phyloP scores from a whole-genome alignment of 371 early-diverging fungal genomes.

The Rhizopus sp. region DNA sequence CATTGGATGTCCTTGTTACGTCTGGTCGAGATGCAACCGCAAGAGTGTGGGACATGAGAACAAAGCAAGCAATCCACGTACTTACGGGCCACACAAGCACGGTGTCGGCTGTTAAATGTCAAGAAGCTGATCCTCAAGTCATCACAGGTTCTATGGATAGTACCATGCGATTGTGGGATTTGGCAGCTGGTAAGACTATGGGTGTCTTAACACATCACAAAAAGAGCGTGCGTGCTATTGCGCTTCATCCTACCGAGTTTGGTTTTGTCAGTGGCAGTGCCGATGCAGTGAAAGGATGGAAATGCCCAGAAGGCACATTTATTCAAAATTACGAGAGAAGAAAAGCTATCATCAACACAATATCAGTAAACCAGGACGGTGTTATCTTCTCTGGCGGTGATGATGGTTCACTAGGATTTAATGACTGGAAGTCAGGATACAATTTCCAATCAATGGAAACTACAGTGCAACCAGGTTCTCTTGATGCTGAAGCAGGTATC shows the following conservation, averaged over 20 bases:
- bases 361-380: slow-evolving; percentile 87
- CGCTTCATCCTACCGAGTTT: slow-evolving; percentile 90
- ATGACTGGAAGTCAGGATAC: slow-evolving; percentile 96
- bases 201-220: slow-evolving; percentile 96
- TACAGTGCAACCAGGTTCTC: slow-evolving; percentile 92
- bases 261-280: slow-evolving; percentile 92
- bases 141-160: slow-evolving; percentile 93
- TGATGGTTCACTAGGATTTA: slow-evolving; percentile 93
- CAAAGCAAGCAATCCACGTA: slow-evolving; percentile 90
- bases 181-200: slow-evolving; percentile 95
- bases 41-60: slow-evolving; percentile 98
- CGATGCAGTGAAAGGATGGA: slow-evolving; percentile 96
- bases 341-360: slow-evolving; percentile 87
- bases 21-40: slow-evolving; percentile 95
- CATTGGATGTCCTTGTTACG: slow-evolving; percentile 91
- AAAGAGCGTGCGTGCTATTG: slow-evolving; percentile 91
- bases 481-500: slow-evolving; percentile 95
- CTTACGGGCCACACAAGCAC: slow-evolving; percentile 89
- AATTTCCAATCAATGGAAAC: slow-evolving; percentile 91
- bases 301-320: slow-evolving; percentile 92
- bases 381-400: slow-evolving; percentile 96
- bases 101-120: slow-evolving; percentile 84
- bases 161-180: slow-evolving; percentile 94
- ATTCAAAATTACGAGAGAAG: slow-evolving; percentile 92
- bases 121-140: slow-evolving; percentile 95